phyloP scores from a whole-genome alignment of 805 yeast species.

The Priceomyces castillae region DNA sequence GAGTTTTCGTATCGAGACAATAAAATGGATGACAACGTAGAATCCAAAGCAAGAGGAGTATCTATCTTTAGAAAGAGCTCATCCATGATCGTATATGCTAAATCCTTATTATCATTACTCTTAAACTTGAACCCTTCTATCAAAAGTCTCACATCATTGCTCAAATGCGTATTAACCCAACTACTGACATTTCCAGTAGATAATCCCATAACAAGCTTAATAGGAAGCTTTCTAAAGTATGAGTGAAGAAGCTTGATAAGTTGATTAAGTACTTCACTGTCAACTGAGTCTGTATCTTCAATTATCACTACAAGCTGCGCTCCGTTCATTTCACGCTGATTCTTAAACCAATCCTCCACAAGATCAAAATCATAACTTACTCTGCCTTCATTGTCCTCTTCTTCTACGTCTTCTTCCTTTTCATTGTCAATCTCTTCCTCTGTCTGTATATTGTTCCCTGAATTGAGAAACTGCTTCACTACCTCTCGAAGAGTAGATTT shows the following conservation, averaged over 20 bases:
- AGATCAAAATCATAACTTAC: slow-evolving; percentile 37
- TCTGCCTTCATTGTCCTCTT: slow-evolving; percentile 19
- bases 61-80: slow-evolving; percentile 30
- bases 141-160: slow-evolving; percentile 26
- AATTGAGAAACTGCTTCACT: slow-evolving; percentile 27
- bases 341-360: slow-evolving; percentile 29
- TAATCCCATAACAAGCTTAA: slow-evolving; percentile 35
- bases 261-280: slow-evolving; percentile 34
- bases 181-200: slow-evolving; percentile 32
- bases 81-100: slow-evolving; percentile 33
- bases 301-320: slow-evolving; percentile 26
- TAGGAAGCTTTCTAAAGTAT: slow-evolving; percentile 25
- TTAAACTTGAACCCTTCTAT: slow-evolving; percentile 32
- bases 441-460: slow-evolving; percentile 5
- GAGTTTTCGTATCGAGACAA: slow-evolving; percentile 34
- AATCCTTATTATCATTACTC: slow-evolving; percentile 29
- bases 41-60: slow-evolving; percentile 21
- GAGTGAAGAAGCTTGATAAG: slow-evolving; percentile 29
- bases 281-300: slow-evolving; percentile 38
- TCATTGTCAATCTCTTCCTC: slow-evolving; percentile 1
- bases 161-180: slow-evolving; percentile 36
- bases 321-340: slow-evolving; percentile 6
- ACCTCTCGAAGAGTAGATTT: slow-evolving; percentile 34
- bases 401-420: slow-evolving; percentile 10
- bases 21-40: slow-evolving; percentile 24